Evolutionary conservation across 176 grass and related monocot species (phyloP), one percentile per base, ranked within the genome.

Genomic region (Oryza brachyantha): DNA sequence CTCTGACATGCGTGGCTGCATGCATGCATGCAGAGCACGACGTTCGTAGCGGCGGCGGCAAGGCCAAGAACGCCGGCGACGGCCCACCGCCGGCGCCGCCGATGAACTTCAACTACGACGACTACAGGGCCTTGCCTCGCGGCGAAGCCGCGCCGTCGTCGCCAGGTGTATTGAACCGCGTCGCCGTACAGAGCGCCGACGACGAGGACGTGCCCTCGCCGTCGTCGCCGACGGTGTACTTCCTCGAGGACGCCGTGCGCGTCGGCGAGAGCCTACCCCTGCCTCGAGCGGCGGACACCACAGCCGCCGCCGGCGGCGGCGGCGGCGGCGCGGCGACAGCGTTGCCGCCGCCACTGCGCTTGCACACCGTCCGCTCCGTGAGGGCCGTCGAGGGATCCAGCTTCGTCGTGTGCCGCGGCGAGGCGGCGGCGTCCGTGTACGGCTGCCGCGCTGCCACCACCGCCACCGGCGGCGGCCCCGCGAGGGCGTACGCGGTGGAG

Each of bases 51-150:
- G 57, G 19, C 27, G 45, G 10, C 6, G 14, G 0, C 5, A 36
- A 83, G 5, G 60, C 7, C 61, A 13, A 38, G 14, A 40, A 26
- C 14, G 19, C 5, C 17, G 48, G 28, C 24, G 16, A 45, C 14
- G 35, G 25, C 2, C 50, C 45, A 10, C 17, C 80, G 35, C 54
- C 72, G 54, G 31, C 16, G 34, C 71, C 73, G 8, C 79, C 79
- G 36, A 66, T 87, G 65, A 65, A 37, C 58, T 87, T 87, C 73
- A 65, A 78, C 14, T 87, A 87, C 74, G 74, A 78, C 26, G 74
- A 87, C 42, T 55, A 83, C 59, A 42, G 16, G 5, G 22, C 75
- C 57, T 16, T 25, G 27, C 40, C 73, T 11, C 77, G 17, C 1
- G 8, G 58, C 70, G 58, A 39, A 52, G 29, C 40, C 12, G 0